Evolutionary conservation across 1,284 basidiomycete species (phyloP).

Genomic region (Melampsora larici-populina): DNA sequence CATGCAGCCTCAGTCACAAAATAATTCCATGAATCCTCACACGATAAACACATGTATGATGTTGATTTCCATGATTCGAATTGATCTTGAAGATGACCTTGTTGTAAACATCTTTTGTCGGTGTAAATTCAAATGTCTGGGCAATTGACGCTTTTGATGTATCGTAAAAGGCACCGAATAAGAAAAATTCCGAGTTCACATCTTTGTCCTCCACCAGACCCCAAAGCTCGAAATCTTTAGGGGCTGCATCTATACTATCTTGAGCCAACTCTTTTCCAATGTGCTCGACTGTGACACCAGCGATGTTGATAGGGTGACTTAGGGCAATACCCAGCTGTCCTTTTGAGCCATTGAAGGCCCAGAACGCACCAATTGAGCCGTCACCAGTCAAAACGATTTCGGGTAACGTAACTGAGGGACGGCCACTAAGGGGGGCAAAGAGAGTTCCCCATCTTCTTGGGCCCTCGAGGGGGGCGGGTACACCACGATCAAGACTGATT

Average conservation of each 20-base stretch:
- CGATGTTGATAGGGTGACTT: no score
- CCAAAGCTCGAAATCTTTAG: conserved; percentile 22
- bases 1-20: no score
- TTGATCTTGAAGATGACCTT: conserved; percentile 15
- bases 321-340: conserved; percentile 3
- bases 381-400: neutral
- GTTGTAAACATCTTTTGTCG: no score
- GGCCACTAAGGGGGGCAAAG: no score
- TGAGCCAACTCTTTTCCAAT: conserved; percentile 1
- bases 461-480: no score
- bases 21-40: conserved; percentile 7
- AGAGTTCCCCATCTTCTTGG: no score
- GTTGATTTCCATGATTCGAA: conserved; percentile 14
- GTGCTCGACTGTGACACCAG: neutral
- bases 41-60: conserved; percentile 10
- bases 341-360: conserved; percentile 7
- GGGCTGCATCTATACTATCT: conserved; percentile 9
- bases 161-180: neutral
- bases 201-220: neutral
- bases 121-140: neutral
- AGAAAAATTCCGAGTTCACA: neutral
- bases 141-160: neutral
- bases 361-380: conserved; percentile 1
- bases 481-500: no score
- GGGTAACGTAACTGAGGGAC: no score